Evolutionary conservation across 176 grass and related monocot species (phyloP).

Genomic region (Oryza meyeriana): DNA sequence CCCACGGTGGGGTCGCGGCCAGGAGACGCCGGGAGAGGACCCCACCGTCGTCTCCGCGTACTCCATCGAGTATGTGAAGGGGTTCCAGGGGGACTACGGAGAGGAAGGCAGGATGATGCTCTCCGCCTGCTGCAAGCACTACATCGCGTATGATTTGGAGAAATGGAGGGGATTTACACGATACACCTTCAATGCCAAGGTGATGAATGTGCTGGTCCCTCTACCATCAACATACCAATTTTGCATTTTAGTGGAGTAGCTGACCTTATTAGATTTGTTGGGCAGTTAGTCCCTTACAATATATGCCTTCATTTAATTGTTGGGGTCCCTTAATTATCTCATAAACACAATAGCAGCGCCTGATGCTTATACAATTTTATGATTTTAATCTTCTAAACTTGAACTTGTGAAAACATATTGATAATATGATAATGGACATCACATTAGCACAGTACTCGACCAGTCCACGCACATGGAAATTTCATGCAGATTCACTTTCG

Average conservation of each 20-base stretch:
- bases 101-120: constrained; percentile 57
- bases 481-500: not conserved
- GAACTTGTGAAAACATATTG: not conserved
- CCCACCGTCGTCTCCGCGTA: constrained; percentile 59
- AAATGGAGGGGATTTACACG: constrained; percentile 60
- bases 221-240: not conserved
- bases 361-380: not conserved
- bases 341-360: not conserved
- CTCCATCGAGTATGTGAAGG: constrained; percentile 74
- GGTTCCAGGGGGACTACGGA: constrained; percentile 67
- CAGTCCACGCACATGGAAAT: not conserved
- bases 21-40: constrained; percentile 96
- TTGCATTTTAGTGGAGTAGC: not conserved
- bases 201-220: constrained; percentile 20
- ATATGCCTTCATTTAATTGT: not conserved
- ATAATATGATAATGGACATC: not conserved
- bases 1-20: constrained; percentile 81
- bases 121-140: constrained; percentile 94
- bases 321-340: not conserved
- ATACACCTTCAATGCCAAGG: constrained; percentile 88
- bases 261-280: not conserved
- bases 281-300: not conserved
- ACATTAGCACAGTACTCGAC: not conserved
- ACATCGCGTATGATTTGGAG: constrained; percentile 86
- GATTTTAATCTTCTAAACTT: not conserved